phyloP scores from a whole-genome alignment of 106 monocot species.

The Triglochin maritima region DNA sequence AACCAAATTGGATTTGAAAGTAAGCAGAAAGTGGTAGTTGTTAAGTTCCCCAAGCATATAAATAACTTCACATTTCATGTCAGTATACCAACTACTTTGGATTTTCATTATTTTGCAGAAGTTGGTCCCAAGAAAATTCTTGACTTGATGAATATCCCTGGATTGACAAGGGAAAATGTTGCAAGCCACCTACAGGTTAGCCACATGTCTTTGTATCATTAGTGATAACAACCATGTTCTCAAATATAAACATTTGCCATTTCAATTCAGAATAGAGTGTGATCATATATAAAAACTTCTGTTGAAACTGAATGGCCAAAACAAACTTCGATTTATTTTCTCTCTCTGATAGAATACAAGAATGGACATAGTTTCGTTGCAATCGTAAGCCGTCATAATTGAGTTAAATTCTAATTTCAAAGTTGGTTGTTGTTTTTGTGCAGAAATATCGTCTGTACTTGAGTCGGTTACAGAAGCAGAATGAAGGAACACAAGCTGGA shows the following conservation, averaged over 20 bases:
- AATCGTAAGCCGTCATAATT: too few species aligned
- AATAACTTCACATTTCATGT: neutral
- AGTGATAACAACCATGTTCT: neutral
- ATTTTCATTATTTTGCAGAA: conserved; percentile 39
- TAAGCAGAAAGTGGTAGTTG: conserved; percentile 20
- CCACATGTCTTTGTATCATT: neutral
- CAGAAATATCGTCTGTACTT: conserved; percentile 81
- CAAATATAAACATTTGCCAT: neutral
- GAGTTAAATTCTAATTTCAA: neutral
- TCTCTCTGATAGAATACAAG: too few species aligned
- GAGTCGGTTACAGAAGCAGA: conserved; percentile 65
- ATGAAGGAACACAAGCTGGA: conserved; percentile 12
- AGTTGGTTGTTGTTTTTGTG: conserved; percentile 7
- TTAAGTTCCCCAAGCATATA: too few species aligned
- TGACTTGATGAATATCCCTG: conserved; percentile 89
- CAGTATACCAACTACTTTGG: neutral
- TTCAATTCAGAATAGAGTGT: too few species aligned
- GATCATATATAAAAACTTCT: too few species aligned
- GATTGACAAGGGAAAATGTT: conserved; percentile 92
- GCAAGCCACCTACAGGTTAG: conserved; percentile 92
- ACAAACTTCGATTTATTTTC: too few species aligned
- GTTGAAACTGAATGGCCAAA: too few species aligned
- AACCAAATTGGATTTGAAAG: conserved; percentile 95
- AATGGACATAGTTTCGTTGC: too few species aligned
- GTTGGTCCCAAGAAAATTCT: conserved; percentile 96